Percentiles rank a stretch among this genome's conserved stretches.
These are phyloP conservation scores for Mycena vitilis DNA, from an alignment of 768 basidiomycete species.

Conservation along the genomic window DNA sequence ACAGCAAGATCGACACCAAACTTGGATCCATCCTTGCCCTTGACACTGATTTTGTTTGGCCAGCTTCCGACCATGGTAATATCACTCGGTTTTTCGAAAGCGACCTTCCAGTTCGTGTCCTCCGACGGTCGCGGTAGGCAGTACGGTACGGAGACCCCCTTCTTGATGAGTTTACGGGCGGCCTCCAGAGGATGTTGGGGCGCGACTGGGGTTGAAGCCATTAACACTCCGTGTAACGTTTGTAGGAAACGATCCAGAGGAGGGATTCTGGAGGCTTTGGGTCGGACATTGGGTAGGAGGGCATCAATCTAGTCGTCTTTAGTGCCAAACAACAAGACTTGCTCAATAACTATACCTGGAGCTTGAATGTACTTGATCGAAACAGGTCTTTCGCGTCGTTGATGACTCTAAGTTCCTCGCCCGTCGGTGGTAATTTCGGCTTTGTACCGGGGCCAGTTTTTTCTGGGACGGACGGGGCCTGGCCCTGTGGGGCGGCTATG, in stretches of 20 bases:
- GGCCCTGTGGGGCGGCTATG: conserved; percentile 18
- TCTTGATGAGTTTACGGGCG: conserved; percentile 62
- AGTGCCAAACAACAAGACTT: background rate
- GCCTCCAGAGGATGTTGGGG: conserved; percentile 78
- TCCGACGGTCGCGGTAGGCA: conserved; percentile 76
- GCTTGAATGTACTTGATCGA: conserved; percentile 83
- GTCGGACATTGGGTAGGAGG: conserved; percentile 79
- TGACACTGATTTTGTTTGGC: conserved; percentile 82
- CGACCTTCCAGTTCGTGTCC: conserved; percentile 90
- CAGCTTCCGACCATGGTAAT: conserved; percentile 88
- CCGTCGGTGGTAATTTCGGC: conserved; percentile 68
- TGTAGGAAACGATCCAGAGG: conserved; percentile 77
- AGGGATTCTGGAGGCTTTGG: conserved; percentile 67
- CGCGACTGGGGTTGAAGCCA: conserved; percentile 64
- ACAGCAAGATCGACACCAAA: conserved; percentile 86
- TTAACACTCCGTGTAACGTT: conserved; percentile 73
- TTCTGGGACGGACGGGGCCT: background rate
- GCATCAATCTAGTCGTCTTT: conserved; percentile 71
- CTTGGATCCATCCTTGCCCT: conserved; percentile 69
- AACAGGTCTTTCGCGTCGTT: conserved; percentile 82
- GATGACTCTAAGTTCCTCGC: conserved; percentile 76
- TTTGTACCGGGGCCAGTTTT: conserved; percentile 40
- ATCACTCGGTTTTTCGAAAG: conserved; percentile 81
- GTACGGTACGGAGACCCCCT: conserved; percentile 74
- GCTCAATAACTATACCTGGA: conserved; percentile 67